Evolutionary conservation across 2,329 filamentous ascomycete species (phyloP).

Genomic region (Pseudogymnoascus sp.): DNA sequence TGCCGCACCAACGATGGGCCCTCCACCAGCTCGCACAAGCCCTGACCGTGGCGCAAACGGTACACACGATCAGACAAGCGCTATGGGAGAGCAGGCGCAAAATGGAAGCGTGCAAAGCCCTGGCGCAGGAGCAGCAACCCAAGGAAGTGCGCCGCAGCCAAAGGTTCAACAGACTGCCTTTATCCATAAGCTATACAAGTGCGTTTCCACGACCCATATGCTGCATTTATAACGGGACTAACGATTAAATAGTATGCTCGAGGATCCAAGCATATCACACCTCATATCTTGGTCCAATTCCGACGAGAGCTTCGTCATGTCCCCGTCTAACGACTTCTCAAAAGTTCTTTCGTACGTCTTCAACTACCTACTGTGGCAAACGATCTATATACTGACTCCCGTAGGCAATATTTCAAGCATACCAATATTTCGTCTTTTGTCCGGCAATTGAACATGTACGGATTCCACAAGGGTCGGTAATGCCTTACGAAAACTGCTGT

Average conservation of each 20-base stretch:
- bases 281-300: constrained; percentile 92
- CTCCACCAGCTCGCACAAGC: constrained; percentile 25
- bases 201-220: constrained; percentile 30
- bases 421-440: constrained; percentile 99
- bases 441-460: constrained; percentile 97
- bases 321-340: constrained; percentile 91
- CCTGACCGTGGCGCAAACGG: constrained; percentile 28
- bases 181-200: constrained; percentile 99
- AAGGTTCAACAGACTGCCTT: constrained; percentile 98
- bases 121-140: constrained; percentile 41
- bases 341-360: constrained; percentile 85
- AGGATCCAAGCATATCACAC: constrained; percentile 86
- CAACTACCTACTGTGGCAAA: background rate
- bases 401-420: constrained; percentile 96
- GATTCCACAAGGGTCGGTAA: constrained; percentile 86
- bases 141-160: constrained; percentile 76
- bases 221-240: constrained; percentile 11
- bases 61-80: constrained; percentile 23
- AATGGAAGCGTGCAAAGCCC: constrained; percentile 24
- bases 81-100: constrained; percentile 30
- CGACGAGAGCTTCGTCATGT: constrained; percentile 98
- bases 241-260: constrained; percentile 67
- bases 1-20: constrained; percentile 32
- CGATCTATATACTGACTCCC: constrained; percentile 20
- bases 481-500: constrained; percentile 17